phyloP scores from a whole-genome alignment of 73 alveolate genomes.

The Paramecium bursaria region DNA sequence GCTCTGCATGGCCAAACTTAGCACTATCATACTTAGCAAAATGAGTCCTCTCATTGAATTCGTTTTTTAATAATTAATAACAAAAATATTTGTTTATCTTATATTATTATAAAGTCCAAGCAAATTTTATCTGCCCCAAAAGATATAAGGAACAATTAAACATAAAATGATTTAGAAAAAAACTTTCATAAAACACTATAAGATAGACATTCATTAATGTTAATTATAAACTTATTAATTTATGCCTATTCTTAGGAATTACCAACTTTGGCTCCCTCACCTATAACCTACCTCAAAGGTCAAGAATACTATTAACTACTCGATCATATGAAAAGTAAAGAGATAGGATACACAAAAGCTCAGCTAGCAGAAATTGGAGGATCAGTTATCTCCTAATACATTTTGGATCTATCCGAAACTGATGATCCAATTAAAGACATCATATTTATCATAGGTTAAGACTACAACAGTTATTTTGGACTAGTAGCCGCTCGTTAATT shows the following conservation, averaged over 20 bases:
- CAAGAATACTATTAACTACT: background rate
- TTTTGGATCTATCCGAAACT: background rate
- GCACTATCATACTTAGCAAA: too few species aligned
- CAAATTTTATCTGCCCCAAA: too few species aligned
- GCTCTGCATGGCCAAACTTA: too few species aligned
- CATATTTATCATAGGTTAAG: slow-evolving; percentile 30
- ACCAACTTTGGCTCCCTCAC: background rate
- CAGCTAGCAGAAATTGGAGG: slow-evolving; percentile 51
- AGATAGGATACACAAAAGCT: slow-evolving; percentile 33
- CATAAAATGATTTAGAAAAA: too few species aligned
- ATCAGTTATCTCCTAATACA: slow-evolving; percentile 5
- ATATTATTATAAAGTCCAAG: too few species aligned
- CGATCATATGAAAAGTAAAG: background rate
- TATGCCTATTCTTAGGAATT: background rate
- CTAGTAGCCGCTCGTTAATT: slow-evolving; percentile 41
- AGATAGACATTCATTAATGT: too few species aligned
- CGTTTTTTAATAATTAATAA: too few species aligned
- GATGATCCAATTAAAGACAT: slow-evolving; percentile 24
- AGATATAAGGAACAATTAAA: too few species aligned
- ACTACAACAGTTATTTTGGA: slow-evolving; percentile 60
- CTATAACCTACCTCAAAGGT: background rate
- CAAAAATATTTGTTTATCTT: too few species aligned
- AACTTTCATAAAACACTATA: too few species aligned
- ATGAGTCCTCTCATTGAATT: too few species aligned
- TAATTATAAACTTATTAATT: background rate